A percentile compares a stretch with the other conserved stretches of the same genome.
These are phyloP conservation scores for Mariannaea sp. DNA, from an alignment of 2,329 filamentous ascomycete species.

Conservation along the genomic window DNA sequence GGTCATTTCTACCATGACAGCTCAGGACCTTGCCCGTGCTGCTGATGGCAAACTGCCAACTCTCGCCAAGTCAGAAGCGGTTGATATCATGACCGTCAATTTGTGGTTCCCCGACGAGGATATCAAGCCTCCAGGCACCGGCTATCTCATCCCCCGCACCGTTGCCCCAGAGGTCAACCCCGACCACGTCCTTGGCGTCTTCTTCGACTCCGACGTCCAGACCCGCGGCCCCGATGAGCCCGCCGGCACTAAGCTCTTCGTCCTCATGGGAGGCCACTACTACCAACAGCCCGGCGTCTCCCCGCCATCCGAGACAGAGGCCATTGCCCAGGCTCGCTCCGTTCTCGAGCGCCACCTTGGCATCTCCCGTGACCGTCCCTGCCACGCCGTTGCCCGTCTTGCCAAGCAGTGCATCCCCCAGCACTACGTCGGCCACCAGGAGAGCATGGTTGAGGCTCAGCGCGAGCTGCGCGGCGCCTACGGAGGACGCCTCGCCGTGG, in stretches of 20 bases:
- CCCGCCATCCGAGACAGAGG: constrained; percentile 66
- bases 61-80: constrained; percentile 62
- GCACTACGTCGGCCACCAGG: constrained; percentile 78
- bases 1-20: constrained; percentile 68
- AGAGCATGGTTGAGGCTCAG: constrained; percentile 63
- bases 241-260: constrained; percentile 83
- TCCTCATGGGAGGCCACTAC: constrained; percentile 94
- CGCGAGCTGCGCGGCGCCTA: constrained; percentile 60
- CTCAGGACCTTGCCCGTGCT: constrained; percentile 49
- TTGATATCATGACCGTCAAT: constrained; percentile 91
- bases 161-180: constrained; percentile 74
- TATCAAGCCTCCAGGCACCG: constrained; percentile 75
- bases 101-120: constrained; percentile 74
- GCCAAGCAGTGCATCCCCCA: constrained; percentile 83
- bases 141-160: constrained; percentile 85
- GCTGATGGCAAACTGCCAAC: constrained; percentile 49
- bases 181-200: constrained; percentile 83
- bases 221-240: constrained; percentile 56
- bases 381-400: constrained; percentile 62
- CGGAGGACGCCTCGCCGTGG: constrained; percentile 67
- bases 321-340: constrained; percentile 68
- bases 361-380: constrained; percentile 64
- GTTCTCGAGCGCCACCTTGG: constrained; percentile 76
- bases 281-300: constrained; percentile 60
- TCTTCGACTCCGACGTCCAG: constrained; percentile 78